Evolutionary conservation across 768 basidiomycete species (phyloP), one percentile per base, ranked within the genome.

Genomic region (Chiua virens): DNA sequence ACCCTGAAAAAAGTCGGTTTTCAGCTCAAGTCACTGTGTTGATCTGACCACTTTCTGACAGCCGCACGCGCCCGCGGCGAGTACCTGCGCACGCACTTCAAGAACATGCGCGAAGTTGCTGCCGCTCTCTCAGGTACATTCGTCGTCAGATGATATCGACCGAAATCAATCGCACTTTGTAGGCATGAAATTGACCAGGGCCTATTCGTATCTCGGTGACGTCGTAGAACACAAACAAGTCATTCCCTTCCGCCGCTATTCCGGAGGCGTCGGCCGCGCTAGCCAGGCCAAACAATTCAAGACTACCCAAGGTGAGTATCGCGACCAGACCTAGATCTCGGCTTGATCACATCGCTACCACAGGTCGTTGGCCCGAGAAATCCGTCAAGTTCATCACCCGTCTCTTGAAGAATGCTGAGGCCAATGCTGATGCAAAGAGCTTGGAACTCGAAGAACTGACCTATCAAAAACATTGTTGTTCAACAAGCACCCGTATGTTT

Each of bases 311-410:
- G 95, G 95, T 92, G 71, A 59, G 87, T 79, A 21, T 32, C 38
- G 32, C 48, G 27, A 41, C 30, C 30, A 11, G 25, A 27, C 23
- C 13, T 20, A 21, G 30, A 41, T 40, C 36, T 17, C 18, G 11
- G 20, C 28, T 43, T 30, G 17, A 23, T 8, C 28, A 28, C 45
- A 17, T 52, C 10, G 4, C 23, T 21, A 37, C 20, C 9, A 50
- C 61, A 98, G 96, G 97, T 86, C 96, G 97, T 70, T 98, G 97
- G 97, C 97, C 97, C 70, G 95, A 92, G 79, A 98, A 99, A 78
- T 98, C 93, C 45, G 85, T 97, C 74, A 88, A 89, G 73, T 96
- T 94, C 81, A 87, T 99, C 70, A 80, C 87, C 56, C 86, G 91
- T 60, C 84, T 99, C 47, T 74, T 99, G 69, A 98, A 98, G 83